These are phyloP conservation scores for Corylus americana DNA, from an alignment of 306 rosid species.

Conservation along the genomic window DNA sequence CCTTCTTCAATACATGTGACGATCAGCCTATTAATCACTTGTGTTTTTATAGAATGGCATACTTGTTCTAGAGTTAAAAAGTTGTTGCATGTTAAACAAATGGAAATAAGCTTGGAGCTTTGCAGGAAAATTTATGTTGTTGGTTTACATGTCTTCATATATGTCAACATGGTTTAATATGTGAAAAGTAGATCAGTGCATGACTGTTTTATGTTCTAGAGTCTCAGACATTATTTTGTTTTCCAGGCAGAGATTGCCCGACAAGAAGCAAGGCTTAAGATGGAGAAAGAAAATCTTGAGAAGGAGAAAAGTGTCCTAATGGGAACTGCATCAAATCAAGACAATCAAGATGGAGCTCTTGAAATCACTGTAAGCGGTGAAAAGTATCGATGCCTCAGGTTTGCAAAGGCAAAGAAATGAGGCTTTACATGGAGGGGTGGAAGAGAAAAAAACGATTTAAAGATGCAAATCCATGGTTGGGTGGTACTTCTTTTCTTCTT, in stretches of 20 bases:
- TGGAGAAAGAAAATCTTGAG: slow-evolving; percentile 95
- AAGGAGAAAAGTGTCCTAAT: slow-evolving; percentile 92
- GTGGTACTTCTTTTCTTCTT: not conserved
- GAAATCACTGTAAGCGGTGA: slow-evolving; percentile 99
- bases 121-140: not conserved
- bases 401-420: slow-evolving; percentile 93
- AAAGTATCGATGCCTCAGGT: slow-evolving; percentile 93
- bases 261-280: slow-evolving; percentile 92
- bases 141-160: not conserved
- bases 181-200: not conserved
- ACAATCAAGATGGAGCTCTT: slow-evolving; percentile 93
- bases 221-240: slow-evolving; percentile 1
- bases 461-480: not conserved
- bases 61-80: not conserved
- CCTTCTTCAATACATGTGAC: not conserved
- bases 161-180: not conserved
- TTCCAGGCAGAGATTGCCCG: slow-evolving; percentile 85
- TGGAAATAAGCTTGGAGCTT: not conserved
- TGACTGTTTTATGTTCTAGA: not conserved
- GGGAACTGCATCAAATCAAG: slow-evolving; percentile 98
- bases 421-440: slow-evolving; percentile 14
- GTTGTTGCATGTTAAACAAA: not conserved
- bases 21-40: not conserved
- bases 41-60: not conserved
- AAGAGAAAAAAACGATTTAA: not conserved